phyloP scores from a whole-genome alignment of 2,329 filamentous ascomycete species.

The Aulographum hederae region DNA sequence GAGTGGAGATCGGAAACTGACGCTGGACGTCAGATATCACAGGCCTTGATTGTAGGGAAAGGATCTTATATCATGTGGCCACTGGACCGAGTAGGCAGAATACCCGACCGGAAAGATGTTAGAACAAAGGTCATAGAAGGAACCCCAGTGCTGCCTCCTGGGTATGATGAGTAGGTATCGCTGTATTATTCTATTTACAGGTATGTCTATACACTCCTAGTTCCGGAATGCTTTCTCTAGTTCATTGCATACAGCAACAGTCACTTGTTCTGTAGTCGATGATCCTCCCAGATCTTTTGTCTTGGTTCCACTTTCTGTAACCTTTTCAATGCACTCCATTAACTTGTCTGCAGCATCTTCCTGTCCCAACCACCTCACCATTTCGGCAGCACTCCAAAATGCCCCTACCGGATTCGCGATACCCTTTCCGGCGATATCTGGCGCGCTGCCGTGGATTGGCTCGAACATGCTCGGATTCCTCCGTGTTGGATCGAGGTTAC shows the following conservation, averaged over 20 bases:
- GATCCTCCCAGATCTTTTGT: conserved; percentile 36
- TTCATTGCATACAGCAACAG: conserved; percentile 22
- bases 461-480: conserved; percentile 43
- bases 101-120: no score
- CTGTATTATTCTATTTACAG: no score
- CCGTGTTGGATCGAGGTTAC: conserved; percentile 45
- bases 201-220: no score
- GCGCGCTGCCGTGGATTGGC: conserved; percentile 44
- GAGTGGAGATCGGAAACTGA: neutral
- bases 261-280: conserved; percentile 22
- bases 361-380: conserved; percentile 46
- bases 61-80: conserved; percentile 4
- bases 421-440: conserved; percentile 45
- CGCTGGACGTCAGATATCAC: conserved; percentile 2
- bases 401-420: conserved; percentile 46
- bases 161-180: no score
- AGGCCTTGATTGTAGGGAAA: conserved; percentile 2
- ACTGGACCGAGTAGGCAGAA: neutral
- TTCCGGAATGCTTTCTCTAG: conserved; percentile 12
- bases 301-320: conserved; percentile 32
- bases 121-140: no score
- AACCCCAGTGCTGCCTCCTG: no score
- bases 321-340: conserved; percentile 35
- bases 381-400: conserved; percentile 53
- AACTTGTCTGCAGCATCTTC: conserved; percentile 36